Conservation (phyloP, 179 eudicot species). For the Beta lomatogona region DNA sequence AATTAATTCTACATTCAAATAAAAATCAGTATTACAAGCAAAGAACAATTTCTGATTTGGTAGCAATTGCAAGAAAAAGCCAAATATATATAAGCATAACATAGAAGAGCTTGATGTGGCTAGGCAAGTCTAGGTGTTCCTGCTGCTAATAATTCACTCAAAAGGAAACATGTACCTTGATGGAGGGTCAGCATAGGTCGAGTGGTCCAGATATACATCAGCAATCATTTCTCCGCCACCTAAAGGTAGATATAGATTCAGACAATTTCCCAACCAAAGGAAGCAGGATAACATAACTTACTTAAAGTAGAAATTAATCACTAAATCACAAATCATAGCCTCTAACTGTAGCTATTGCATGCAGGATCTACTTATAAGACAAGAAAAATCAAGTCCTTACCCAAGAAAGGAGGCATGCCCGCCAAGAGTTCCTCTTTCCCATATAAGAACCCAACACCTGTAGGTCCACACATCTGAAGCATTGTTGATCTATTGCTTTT, state of each 20-base stretch:
- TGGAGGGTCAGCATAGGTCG: slow-evolving; percentile 95
- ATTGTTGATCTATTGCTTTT: slow-evolving; percentile 58
- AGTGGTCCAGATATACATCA: slow-evolving; percentile 88
- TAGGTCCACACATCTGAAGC: slow-evolving; percentile 99
- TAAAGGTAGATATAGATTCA: slow-evolving; percentile 33
- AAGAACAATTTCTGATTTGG: neutral
- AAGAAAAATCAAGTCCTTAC: slow-evolving; percentile 34
- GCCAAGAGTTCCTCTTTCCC: slow-evolving; percentile 77
- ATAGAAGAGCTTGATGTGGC: neutral
- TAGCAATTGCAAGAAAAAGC: neutral
- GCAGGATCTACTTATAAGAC: neutral
- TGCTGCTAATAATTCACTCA: neutral
- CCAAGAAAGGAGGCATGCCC: slow-evolving; percentile 95
- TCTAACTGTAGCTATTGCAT: neutral
- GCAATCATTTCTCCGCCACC: slow-evolving; percentile 99
- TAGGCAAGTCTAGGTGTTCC: slow-evolving; percentile 1
- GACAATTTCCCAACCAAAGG: neutral
- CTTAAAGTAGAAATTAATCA: neutral
- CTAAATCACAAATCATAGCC: slow-evolving; percentile 1
- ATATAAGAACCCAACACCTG: slow-evolving; percentile 95
- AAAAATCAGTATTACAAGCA: neutral
- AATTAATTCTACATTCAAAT: neutral
- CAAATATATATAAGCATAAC: neutral
- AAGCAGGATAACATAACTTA: neutral
- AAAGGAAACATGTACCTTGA: slow-evolving; percentile 58